Percentiles rank a stretch among this genome's conserved stretches.
These are phyloP conservation scores for Alternaria consortialis DNA, from an alignment of 2,329 filamentous ascomycete species.

Conservation along the genomic window DNA sequence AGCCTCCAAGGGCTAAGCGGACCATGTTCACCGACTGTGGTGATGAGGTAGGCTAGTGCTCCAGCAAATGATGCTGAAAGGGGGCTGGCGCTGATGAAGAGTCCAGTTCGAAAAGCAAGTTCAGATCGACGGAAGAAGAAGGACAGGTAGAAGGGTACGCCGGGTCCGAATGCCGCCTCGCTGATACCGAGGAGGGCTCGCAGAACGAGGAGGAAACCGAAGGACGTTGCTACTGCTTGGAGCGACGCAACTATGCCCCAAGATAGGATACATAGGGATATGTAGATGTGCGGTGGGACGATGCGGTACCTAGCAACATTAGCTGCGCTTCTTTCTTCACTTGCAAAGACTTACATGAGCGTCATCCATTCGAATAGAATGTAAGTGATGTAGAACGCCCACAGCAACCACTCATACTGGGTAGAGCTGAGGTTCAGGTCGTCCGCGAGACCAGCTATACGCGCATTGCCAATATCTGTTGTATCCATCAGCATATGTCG, in stretches of 20 bases:
- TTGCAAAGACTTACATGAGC: conserved; percentile 55
- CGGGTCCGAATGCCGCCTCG: conserved; percentile 70
- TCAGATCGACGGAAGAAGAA: conserved; percentile 73
- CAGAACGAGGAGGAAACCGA: conserved; percentile 69
- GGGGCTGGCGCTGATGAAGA: conserved; percentile 81
- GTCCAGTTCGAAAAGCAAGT: conserved; percentile 82
- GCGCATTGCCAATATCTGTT: conserved; percentile 69
- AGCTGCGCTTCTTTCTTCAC: background rate
- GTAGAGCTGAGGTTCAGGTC: conserved; percentile 64
- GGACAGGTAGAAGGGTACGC: conserved; percentile 70
- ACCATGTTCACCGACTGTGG: conserved; percentile 69
- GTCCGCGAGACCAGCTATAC: conserved; percentile 64
- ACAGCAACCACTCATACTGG: conserved; percentile 70
- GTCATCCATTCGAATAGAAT: conserved; percentile 73
- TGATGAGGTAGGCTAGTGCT: conserved; percentile 79
- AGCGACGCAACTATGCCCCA: conserved; percentile 84
- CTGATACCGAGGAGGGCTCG: conserved; percentile 63
- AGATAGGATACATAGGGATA: conserved; percentile 70
- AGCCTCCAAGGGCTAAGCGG: conserved; percentile 86
- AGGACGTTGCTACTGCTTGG: conserved; percentile 62
- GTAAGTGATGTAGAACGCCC: conserved; percentile 71
- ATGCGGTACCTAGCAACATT: conserved; percentile 59
- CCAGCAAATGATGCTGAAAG: conserved; percentile 75
- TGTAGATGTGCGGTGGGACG: conserved; percentile 69
- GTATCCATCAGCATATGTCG: conserved; percentile 11